Base-by-base conservation (phyloP, 192 early-diverging fungal genomes). In the Entrophospora sp. region DNA sequence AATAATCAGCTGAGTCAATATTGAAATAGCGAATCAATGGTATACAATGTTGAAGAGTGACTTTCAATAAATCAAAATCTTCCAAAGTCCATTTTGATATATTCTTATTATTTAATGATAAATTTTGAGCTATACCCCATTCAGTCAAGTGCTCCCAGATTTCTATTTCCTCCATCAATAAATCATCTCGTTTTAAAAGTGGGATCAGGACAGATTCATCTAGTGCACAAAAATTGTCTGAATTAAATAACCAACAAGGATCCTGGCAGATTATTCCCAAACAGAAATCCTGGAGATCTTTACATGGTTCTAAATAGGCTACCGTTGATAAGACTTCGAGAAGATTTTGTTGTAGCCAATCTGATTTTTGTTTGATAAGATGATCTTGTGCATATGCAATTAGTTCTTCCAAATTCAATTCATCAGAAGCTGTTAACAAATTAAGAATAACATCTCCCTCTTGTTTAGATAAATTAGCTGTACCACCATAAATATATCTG, bases 401-500 rank as follows among this genome's bases (percentile, higher is more conserved):
- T 10, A 64, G 31, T 37, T 42, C n/a, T 16, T 13, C 49, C 8
- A 64, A 36, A 12, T 8, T 20, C 6, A 64, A 31, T n/a, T 64
- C 62, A 35, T 64, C 62, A 2, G 46, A 30, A 27, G 62, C 62
- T 24, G 49, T 18, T 27, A 64, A 24, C 27, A 64, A 27, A 4
- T 59, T 18, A 12, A 44, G 25, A 10, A 36, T 25, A 13, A 35
- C 22, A 35, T 22, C n/a, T 9, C 34, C 18, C n/a, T 49, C 6
- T 28, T 12, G 20, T 3, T 46, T 28, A 14, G 48, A 9, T 13
- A 49, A 64, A 4, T 3, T 27, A 8, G 49, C 31, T 1, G 46
- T 51, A n/a, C 62, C 62, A 14, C 40, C 24, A 44, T 64, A 64
- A 22, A 64, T 35, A 48, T 36, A 64, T 22, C 62, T 62, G 12